Conservation (phyloP, 2,329 filamentous ascomycete species). For the Aspergillus floridensis region DNA sequence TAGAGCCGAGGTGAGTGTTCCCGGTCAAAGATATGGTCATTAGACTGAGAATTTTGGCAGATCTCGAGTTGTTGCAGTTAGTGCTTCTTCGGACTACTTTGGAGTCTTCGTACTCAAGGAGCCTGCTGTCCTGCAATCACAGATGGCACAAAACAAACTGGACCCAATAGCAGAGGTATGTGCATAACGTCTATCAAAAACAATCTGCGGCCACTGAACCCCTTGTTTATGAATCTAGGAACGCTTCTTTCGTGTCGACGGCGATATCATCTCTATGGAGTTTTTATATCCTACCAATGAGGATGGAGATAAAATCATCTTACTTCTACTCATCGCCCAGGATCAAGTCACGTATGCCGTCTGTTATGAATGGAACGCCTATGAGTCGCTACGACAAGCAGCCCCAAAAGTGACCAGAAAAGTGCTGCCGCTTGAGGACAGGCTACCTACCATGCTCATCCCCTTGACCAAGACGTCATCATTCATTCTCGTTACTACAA, state of each 20-base stretch:
- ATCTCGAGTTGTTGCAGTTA: slow-evolving; percentile 62
- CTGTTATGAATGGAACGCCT: slow-evolving; percentile 56
- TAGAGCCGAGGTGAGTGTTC: slow-evolving; percentile 69
- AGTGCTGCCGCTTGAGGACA: slow-evolving; percentile 37
- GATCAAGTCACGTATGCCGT: slow-evolving; percentile 48
- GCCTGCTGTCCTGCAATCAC: slow-evolving; percentile 49
- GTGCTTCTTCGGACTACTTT: slow-evolving; percentile 67
- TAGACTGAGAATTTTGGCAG: slow-evolving; percentile 25
- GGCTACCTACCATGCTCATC: slow-evolving; percentile 67
- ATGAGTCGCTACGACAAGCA: slow-evolving; percentile 24
- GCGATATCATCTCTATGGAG: slow-evolving; percentile 79
- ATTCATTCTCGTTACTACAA: slow-evolving; percentile 66
- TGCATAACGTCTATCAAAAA: slow-evolving; percentile 15
- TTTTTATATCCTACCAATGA: slow-evolving; percentile 72
- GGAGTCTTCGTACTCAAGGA: slow-evolving; percentile 68
- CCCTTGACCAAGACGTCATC: slow-evolving; percentile 69
- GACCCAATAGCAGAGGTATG: slow-evolving; percentile 59
- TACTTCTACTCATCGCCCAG: slow-evolving; percentile 61
- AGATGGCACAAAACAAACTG: slow-evolving; percentile 52
- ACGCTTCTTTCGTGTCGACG: slow-evolving; percentile 57
- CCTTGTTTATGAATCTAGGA: slow-evolving; percentile 33
- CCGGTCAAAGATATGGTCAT: background rate
- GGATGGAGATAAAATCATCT: slow-evolving; percentile 69
- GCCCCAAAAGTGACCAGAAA: slow-evolving; percentile 30
- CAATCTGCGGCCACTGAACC: background rate